Evolutionary conservation across 495 filamentous ascomycete species (phyloP), one percentile per base, ranked within the genome.

Genomic region (Baudoinia panamericana): DNA sequence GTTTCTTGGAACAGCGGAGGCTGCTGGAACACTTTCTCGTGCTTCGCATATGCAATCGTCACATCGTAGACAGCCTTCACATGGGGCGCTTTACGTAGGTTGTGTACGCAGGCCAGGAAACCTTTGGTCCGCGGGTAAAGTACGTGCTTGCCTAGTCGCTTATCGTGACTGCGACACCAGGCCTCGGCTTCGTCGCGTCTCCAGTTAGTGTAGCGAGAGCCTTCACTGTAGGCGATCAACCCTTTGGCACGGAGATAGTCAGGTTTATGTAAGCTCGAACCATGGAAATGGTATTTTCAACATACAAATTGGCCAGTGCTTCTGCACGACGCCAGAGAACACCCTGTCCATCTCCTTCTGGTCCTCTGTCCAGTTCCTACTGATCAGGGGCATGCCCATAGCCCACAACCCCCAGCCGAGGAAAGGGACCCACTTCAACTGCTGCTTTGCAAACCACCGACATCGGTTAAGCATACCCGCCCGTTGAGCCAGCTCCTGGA

Each of bases 361-460:
- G 53, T 76, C 70, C 40, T 51, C 59, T 48, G 57, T 58, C 72
- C 72, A 75, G 36, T 71, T 63, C 41, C 72, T 54, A 43, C 61
- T 69, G 13, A 75, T 68, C 59, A 72, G 60, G 3, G 71, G 72
- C 66, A 76, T 72, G 4, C 71, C 69, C 60, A 76, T 70, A 10
- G 69, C 72, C 64, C 70, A 72, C 19, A 77, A 62, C 3, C 67
- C 71, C 72, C 70, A 75, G 3, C 72, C 72, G 1, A 75, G 54
- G 29, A 75, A 68, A 24, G 72, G 71, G 15, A 76, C 68, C 57
- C 62, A 60, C 19, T 62, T 57, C 32, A 75, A 57, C 51, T 71
- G 61, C 31, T 63, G 60, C 55, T 75, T 75, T 20, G 70, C 66
- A 55, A 75, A 75, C 62, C 67, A 76, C 22, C 70, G 63, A 50